These are phyloP conservation scores for Pholiota molesta DNA, from an alignment of 768 basidiomycete genomes.

Conservation along the genomic window DNA sequence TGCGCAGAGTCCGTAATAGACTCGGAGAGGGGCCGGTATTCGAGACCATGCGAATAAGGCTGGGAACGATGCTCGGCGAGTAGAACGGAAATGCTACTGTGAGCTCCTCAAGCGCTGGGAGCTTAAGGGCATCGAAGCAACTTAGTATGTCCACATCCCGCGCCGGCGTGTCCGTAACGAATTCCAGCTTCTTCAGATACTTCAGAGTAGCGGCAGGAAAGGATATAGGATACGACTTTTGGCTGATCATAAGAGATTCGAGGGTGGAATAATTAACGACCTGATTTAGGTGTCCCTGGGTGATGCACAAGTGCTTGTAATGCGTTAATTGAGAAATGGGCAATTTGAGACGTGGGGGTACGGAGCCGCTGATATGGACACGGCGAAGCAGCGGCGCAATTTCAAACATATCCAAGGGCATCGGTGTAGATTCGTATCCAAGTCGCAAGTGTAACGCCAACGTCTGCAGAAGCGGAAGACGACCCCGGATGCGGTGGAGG, in stretches of 20 bases:
- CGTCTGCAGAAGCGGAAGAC: background rate
- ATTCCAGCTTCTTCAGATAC: background rate
- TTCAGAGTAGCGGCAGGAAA: background rate
- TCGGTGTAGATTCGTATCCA: background rate
- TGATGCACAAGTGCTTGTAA: conserved; percentile 7
- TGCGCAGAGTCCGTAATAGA: background rate
- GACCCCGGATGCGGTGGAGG: background rate
- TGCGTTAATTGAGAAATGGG: conserved; percentile 1
- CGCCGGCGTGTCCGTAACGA: background rate
- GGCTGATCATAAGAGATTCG: conserved; percentile 9
- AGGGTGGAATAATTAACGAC: background rate
- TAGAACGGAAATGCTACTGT: conserved; percentile 6
- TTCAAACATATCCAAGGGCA: conserved; percentile 1
- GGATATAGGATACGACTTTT: background rate
- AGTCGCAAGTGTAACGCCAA: background rate
- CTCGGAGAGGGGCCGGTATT: background rate
- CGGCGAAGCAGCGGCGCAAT: conserved; percentile 3
- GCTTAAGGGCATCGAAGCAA: background rate
- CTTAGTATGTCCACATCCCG: background rate
- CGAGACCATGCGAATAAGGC: conserved; percentile 5
- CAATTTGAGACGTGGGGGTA: background rate
- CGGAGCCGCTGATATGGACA: conserved; percentile 4
- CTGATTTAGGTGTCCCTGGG: background rate
- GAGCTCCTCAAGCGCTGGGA: conserved; percentile 6
- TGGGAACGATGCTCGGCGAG: conserved; percentile 5